phyloP scores from a whole-genome alignment of 768 basidiomycete genomes.

The Serendipita vermifera region DNA sequence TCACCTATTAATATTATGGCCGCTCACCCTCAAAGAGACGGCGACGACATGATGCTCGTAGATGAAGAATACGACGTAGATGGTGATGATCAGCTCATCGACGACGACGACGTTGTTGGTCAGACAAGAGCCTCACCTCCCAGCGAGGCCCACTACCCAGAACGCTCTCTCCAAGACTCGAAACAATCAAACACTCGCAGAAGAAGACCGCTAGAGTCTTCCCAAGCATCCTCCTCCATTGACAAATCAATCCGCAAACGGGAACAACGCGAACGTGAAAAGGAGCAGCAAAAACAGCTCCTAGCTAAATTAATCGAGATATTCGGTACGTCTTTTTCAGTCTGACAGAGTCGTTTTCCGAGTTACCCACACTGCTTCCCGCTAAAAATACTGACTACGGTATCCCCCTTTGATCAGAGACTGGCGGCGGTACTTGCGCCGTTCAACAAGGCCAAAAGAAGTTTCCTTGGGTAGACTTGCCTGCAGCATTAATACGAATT shows the following conservation, averaged over 20 bases:
- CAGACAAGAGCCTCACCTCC: neutral
- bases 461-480: conserved; percentile 6
- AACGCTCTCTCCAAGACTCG: neutral
- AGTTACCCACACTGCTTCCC: neutral
- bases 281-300: conserved; percentile 9
- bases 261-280: conserved; percentile 7
- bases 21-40: neutral
- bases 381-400: neutral
- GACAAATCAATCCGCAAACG: conserved; percentile 3
- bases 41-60: neutral
- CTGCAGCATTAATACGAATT: neutral
- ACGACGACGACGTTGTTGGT: neutral
- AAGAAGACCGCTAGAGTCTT: neutral
- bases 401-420: neutral
- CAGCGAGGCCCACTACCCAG: neutral
- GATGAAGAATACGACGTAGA: neutral
- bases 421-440: conserved; percentile 7
- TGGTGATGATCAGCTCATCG: conserved; percentile 6
- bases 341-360: neutral
- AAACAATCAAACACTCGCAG: neutral
- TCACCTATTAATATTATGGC: neutral
- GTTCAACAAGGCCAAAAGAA: conserved; percentile 9
- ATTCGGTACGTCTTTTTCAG: neutral
- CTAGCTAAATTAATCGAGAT: neutral
- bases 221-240: neutral